Base-by-base conservation (phyloP, 75 land plant genomes). In the Adiantum capillusveneris region DNA sequence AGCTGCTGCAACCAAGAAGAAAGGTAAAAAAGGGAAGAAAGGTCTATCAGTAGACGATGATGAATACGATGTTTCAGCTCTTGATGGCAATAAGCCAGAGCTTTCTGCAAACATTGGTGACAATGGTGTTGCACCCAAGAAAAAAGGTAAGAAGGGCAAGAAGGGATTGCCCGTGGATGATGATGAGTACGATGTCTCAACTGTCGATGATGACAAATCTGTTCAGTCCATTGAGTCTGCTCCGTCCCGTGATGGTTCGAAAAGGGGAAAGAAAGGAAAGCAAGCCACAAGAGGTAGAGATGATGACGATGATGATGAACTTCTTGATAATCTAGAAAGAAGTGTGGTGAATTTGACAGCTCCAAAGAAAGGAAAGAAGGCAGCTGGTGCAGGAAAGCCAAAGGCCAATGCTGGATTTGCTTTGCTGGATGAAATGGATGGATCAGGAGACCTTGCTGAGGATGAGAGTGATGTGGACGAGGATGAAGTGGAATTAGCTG, bases 201-300 rank as follows among this genome's bases (percentile, higher is more conserved):
- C 14, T n/a, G 11, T 48, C 3, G 58, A 36, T 48, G 68, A 68
- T 17, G 74, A 56, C 11, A 69, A 80, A 59, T 59, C 61, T 13
- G 37, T 34, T 3, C 37, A 34, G 37, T 34, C 37, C 9, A 50
- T 44, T 1, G 74, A 17, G 3, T 55, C 72, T 55, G 51, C 41
- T 22, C 59, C 29, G 13, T 59, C 59, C 17, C 72, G 25, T 25
- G 68, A 31, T 11, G 67, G 64, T 1, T 75, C 75, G 60, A 85
- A 79, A 77, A 79, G 73, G 69, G 80, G 77, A 7, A 77, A 77
- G 51, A 77, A 81, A 49, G 77, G 77, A 2, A 62, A 50, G 14
- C 56, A 29, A 26, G 17, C 64, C 6, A 50, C 25, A n/a, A 29
- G 18, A 6, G 64, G 46, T 17, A 25, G 16, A 3, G 64, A 49